A percentile compares a stretch with the other conserved stretches of the same genome.
Evolutionary conservation across 2,329 filamentous ascomycete genomes (phyloP).

Genomic region (Erysiphe pulchra): DNA sequence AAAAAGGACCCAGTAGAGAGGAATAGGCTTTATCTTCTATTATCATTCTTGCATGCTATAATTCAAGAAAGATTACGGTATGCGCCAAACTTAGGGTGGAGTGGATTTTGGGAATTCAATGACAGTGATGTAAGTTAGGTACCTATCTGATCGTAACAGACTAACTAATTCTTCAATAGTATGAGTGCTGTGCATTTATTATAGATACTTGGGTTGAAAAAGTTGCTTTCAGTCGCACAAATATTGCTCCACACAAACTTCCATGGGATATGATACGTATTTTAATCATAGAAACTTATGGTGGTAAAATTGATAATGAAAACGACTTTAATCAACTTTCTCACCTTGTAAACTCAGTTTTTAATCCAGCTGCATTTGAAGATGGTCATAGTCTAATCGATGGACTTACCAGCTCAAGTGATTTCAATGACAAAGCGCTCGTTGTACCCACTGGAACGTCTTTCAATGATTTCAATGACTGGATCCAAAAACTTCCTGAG

Average conservation of each 20-base stretch:
- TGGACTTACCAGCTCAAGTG: constrained; percentile 16
- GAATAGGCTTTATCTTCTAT: constrained; percentile 63
- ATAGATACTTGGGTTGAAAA: constrained; percentile 84
- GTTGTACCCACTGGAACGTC: constrained; percentile 57
- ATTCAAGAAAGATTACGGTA: constrained; percentile 88
- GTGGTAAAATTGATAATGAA: constrained; percentile 88
- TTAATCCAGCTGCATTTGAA: constrained; percentile 78
- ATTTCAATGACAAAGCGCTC: constrained; percentile 26
- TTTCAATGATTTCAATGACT: constrained; percentile 64
- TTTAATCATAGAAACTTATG: constrained; percentile 81
- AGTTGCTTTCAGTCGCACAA: constrained; percentile 62
- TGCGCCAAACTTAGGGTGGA: constrained; percentile 84
- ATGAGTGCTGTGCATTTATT: constrained; percentile 90
- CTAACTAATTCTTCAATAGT: constrained; percentile 26
- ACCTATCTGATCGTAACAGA: constrained; percentile 14
- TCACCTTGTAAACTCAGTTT: constrained; percentile 46
- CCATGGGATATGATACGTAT: constrained; percentile 92
- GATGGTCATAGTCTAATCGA: constrained; percentile 75
- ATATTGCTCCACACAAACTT: constrained; percentile 78
- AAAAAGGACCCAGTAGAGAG: constrained; percentile 74
- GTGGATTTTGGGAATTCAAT: constrained; percentile 99
- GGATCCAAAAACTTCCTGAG: constrained; percentile 83
- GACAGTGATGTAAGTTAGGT: constrained; percentile 68
- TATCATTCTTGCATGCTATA: constrained; percentile 88
- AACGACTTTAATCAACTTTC: constrained; percentile 53